Base-by-base conservation (phyloP, 257 asterid genomes). In the Solanum habrochaites region DNA sequence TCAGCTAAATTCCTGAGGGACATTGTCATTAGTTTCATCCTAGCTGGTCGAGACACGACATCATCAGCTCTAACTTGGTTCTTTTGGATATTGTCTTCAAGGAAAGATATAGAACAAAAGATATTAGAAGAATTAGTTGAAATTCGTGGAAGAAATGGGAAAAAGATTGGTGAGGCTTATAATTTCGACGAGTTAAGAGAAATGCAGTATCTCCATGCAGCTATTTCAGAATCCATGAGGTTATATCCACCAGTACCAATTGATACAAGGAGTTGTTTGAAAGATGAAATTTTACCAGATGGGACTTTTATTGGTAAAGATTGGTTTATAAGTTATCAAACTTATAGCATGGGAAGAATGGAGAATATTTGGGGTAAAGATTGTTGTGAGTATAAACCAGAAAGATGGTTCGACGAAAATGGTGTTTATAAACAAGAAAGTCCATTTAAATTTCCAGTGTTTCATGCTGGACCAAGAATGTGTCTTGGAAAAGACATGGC, bases 401-500 rank as follows among this genome's bases (percentile, higher is more conserved):
- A 97, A 58, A 93, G 99, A 88, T 97, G 99, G 99, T 88, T 95
- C 4, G 99, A 97, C 2, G 96, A 97, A 35, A 90, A 93, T 40
- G 98, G 98, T 49, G 82, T 90, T 52, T 97, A 90, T 32, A 94
- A 81, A 52, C 94, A 91, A 47, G 98, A 94, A 70, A 95, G 67
- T 83, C 92, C 96, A 27, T 94, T 92, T 45, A 91, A 92, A 89
- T 95, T 87, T 85, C 98, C 98, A 18, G 92, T 94, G 6, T 97
- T 97, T 86, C 98, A 95, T 45, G 99, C 91, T 0, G 99, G 99
- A 29, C 98, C 97, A 84, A 91, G 99, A 89, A 92, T 91, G 92
- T 97, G 98, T 85, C 91, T 97, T 0, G 98, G 98, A 83, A 97
- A 95, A 85, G 99, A 97, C 11, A 92, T 97, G 99, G 98, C 99